A percentile compares a stretch with the other conserved stretches of the same genome.
phyloP scores from a whole-genome alignment of 441 rosid species.

The Kokia cookei region DNA sequence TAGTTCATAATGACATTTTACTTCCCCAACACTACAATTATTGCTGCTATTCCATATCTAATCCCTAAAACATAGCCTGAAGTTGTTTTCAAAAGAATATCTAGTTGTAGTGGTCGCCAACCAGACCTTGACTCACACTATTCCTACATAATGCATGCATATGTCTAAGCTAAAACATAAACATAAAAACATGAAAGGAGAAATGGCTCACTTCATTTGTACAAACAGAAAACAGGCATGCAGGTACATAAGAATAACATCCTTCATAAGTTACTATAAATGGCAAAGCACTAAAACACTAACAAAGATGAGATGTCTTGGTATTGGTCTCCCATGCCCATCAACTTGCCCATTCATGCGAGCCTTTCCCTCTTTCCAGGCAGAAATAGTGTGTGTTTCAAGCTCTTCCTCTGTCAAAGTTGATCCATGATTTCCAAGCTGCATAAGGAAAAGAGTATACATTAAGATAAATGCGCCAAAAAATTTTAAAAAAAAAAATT shows the following conservation, averaged over 20 bases:
- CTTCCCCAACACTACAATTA: not conserved
- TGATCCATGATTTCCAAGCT: conserved; percentile 76
- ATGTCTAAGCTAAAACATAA: not conserved
- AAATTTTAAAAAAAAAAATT: not conserved
- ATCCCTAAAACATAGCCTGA: not conserved
- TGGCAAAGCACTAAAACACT: conserved; percentile 13
- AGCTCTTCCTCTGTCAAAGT: conserved; percentile 81
- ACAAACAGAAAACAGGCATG: not conserved
- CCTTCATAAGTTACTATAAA: not conserved
- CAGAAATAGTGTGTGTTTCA: conserved; percentile 72
- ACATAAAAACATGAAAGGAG: not conserved
- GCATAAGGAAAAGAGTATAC: conserved; percentile 14
- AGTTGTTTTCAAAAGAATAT: not conserved
- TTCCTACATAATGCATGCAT: not conserved
- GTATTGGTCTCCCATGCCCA: conserved; percentile 51
- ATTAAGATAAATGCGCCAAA: not conserved
- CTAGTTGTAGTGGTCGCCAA: not conserved
- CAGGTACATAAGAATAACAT: not conserved
- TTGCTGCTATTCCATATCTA: not conserved
- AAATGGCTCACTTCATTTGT: not conserved
- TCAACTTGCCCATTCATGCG: conserved; percentile 49
- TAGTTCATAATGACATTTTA: not conserved
- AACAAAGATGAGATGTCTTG: conserved; percentile 55
- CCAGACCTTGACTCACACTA: not conserved
- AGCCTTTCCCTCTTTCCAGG: conserved; percentile 77